Conservation (phyloP, 441 rosid genomes). For the Rhodomyrtus psidioides region DNA sequence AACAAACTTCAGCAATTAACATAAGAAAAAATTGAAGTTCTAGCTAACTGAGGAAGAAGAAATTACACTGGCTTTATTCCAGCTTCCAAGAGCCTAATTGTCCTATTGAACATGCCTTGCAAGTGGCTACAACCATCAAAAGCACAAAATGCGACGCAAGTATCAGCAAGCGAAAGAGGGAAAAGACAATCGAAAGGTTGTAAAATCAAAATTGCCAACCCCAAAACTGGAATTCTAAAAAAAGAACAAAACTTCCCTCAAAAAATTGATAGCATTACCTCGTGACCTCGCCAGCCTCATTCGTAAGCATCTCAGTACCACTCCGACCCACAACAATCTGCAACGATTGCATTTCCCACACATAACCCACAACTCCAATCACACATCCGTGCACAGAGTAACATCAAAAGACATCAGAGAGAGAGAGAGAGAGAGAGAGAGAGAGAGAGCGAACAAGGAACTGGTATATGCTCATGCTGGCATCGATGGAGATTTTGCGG, state of each 20-base stretch:
- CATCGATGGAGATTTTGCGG: neutral
- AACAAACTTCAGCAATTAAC: neutral
- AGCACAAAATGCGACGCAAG: neutral
- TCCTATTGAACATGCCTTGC: slow-evolving; percentile 91
- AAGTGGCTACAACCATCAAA: slow-evolving; percentile 46
- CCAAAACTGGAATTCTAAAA: neutral
- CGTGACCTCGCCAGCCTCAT: neutral
- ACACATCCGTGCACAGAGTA: neutral
- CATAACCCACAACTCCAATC: neutral
- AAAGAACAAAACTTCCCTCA: neutral
- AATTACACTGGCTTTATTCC: slow-evolving; percentile 94
- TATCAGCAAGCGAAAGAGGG: neutral
- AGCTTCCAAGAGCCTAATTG: slow-evolving; percentile 92
- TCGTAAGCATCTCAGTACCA: neutral
- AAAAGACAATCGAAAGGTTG: neutral
- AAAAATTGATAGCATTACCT: neutral
- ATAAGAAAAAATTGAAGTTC: neutral
- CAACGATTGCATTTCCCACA: neutral
- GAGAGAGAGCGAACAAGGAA: neutral
- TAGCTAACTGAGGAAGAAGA: neutral
- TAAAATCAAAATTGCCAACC: neutral
- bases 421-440: neutral
- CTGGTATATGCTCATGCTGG: slow-evolving; percentile 8
- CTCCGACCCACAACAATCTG: neutral
- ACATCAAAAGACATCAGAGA: neutral